Base-by-base conservation (phyloP, 768 basidiomycete species). In the Psilocybe sp. region DNA sequence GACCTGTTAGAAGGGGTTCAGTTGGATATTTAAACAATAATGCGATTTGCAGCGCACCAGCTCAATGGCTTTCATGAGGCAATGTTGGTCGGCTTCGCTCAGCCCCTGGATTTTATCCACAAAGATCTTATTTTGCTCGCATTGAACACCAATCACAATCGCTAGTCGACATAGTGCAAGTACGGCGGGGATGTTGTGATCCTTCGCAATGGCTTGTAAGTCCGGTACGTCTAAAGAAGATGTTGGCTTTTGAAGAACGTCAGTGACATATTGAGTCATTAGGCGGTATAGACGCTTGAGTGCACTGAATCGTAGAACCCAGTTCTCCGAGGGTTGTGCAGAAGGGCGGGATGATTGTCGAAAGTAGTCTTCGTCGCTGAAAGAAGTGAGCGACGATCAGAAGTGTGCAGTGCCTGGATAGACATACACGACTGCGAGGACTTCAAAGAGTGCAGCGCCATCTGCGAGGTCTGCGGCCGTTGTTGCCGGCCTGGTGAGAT, bases 61-160 rank as follows among this genome's bases (percentile, higher is more conserved):
- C 67, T 97, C 94, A 51, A 97, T 96, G 36, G 91, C 89, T 67
- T 81, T 87, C 95, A 97, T 98, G 46, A 97, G 71, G 61, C 83
- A 77, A 64, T 92, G 89, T 69, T 97, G 94, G 61, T 93, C 85
- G 14, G 70, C 76, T 66, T 96, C 89, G 52, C 81, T 86, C 54
- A 97, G 67, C 2, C 80, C 77, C 60, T 95, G 93, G 33, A 98
- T 98, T 69, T 83, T 88, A 63, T 83, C 85, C 53, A 98, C 93
- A 56, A 95, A 87, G 54, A 85, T 81, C 70, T 92, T 84, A 61
- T 95, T 95, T 65, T 81, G 81, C 64, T 89, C 87, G 61, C 89
- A 93, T 68, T 95, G 92, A 9, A 94, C 92, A 1, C 87, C 85
- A 56, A 93, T 88, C 16, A 87, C 89, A 41, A 96, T 85, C 11